Conservation (phyloP, 2,329 filamentous ascomycete genomes). For the Fusarium marasasianum region DNA sequence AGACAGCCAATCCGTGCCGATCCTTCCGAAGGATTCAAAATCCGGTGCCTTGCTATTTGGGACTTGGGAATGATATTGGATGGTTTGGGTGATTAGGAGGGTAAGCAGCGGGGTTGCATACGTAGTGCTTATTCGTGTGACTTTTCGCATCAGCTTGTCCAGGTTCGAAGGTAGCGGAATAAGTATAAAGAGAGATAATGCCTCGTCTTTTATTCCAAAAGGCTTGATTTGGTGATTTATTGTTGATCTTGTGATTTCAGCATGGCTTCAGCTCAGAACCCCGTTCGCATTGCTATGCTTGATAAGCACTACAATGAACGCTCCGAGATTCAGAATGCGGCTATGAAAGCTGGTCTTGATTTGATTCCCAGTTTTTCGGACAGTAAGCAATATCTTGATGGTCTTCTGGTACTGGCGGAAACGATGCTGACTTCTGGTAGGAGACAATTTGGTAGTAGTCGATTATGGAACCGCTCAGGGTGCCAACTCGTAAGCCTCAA, state of each 20-base stretch:
- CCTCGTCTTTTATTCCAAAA: rapidly evolving
- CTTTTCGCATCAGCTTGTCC: neutral
- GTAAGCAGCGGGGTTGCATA: neutral
- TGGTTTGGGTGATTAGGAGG: neutral
- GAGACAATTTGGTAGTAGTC: neutral
- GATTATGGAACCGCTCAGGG: constrained; percentile 10
- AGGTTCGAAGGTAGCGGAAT: too few species aligned
- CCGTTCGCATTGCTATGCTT: constrained; percentile 10
- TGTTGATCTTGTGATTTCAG: rapidly evolving
- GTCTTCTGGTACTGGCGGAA: rapidly evolving
- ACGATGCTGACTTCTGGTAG: neutral
- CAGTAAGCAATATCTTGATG: neutral
- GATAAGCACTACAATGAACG: constrained; percentile 11
- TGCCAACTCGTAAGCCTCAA: neutral
- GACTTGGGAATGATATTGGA: neutral
- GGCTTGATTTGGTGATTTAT: rapidly evolving
- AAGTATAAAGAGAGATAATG: neutral
- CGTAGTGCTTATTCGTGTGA: neutral
- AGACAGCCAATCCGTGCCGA: neutral
- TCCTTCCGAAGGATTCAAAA: neutral
- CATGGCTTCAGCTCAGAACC: neutral
- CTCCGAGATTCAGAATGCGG: constrained; percentile 4
- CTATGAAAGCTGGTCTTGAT: neutral
- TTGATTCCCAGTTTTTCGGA: neutral
- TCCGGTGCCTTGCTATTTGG: neutral